phyloP scores from a whole-genome alignment of 805 yeast species.

The Lipomyces yamadae region DNA sequence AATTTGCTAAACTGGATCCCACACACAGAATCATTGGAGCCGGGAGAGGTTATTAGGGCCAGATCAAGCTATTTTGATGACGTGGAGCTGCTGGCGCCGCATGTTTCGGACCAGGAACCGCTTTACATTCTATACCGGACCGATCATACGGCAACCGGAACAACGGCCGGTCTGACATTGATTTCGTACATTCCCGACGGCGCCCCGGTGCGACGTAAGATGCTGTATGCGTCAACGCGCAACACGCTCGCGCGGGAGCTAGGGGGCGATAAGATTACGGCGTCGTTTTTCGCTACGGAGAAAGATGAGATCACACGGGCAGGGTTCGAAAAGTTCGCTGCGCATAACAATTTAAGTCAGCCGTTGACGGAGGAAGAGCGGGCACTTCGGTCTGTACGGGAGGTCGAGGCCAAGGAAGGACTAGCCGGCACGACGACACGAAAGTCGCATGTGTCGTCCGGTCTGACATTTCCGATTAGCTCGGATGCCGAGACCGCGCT shows the following conservation, averaged over 20 bases:
- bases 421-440: slow-evolving; percentile 32
- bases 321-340: slow-evolving; percentile 53
- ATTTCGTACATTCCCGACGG: slow-evolving; percentile 85
- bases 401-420: slow-evolving; percentile 32
- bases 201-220: slow-evolving; percentile 80
- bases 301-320: slow-evolving; percentile 57
- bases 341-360: slow-evolving; percentile 48
- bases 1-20: too few species aligned
- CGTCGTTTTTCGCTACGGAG: slow-evolving; percentile 61
- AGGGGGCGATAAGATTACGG: slow-evolving; percentile 61
- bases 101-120: slow-evolving; percentile 51
- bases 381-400: slow-evolving; percentile 39
- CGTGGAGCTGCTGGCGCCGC: slow-evolving; percentile 46
- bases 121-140: slow-evolving; percentile 54
- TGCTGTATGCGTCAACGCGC: slow-evolving; percentile 93
- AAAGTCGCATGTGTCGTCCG: slow-evolving; percentile 34
- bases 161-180: slow-evolving; percentile 54
- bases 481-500: slow-evolving; percentile 44
- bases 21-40: slow-evolving; percentile 41
- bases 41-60: slow-evolving; percentile 46
- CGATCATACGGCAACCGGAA: slow-evolving; percentile 4
- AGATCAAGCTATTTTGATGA: slow-evolving; percentile 47
- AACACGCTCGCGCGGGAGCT: slow-evolving; percentile 74
- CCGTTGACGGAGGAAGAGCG: slow-evolving; percentile 65
- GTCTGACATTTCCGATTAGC: slow-evolving; percentile 40